These are phyloP conservation scores for Phialocephala sp. DNA, from an alignment of 2,329 filamentous ascomycete genomes.

Conservation along the genomic window DNA sequence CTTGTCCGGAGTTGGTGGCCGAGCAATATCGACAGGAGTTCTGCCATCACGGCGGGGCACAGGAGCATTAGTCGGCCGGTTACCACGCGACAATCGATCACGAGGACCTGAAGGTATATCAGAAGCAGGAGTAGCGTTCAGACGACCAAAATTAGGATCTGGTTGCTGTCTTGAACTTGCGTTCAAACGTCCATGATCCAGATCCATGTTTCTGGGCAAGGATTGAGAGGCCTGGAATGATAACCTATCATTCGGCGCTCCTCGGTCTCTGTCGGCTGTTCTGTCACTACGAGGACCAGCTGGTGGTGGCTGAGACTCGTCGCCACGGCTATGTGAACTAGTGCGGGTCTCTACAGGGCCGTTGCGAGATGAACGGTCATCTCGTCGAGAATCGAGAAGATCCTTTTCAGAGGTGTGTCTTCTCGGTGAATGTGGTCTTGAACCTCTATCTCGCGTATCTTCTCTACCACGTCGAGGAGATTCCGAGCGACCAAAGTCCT, in stretches of 20 bases:
- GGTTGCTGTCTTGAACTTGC: constrained; percentile 48
- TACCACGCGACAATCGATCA: constrained; percentile 51
- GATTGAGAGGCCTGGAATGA: constrained; percentile 48
- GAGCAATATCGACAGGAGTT: constrained; percentile 32
- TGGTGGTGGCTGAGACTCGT: constrained; percentile 40
- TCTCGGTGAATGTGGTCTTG: constrained; percentile 58
- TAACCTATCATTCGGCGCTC: constrained; percentile 45
- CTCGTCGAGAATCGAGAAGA: constrained; percentile 37
- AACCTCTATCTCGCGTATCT: constrained; percentile 36
- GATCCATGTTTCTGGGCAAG: constrained; percentile 48
- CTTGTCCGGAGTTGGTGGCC: constrained; percentile 42
- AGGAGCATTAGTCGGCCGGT: constrained; percentile 30
- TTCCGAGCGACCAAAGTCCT: constrained; percentile 36
- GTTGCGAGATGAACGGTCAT: constrained; percentile 38
- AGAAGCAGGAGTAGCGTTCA: constrained; percentile 53
- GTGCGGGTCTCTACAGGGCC: constrained; percentile 29
- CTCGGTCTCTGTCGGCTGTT: constrained; percentile 54
- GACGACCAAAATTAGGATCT: constrained; percentile 67
- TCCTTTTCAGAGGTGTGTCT: constrained; percentile 49
- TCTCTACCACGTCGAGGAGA: constrained; percentile 42
- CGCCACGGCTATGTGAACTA: constrained; percentile 32
- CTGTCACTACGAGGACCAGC: constrained; percentile 46
- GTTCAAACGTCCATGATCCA: constrained; percentile 55
- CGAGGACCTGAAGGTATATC: constrained; percentile 62
- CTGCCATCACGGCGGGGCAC: constrained; percentile 35